These are phyloP conservation scores for Mucor mucedo DNA, from an alignment of 371 early-diverging fungal species.

Conservation along the genomic window DNA sequence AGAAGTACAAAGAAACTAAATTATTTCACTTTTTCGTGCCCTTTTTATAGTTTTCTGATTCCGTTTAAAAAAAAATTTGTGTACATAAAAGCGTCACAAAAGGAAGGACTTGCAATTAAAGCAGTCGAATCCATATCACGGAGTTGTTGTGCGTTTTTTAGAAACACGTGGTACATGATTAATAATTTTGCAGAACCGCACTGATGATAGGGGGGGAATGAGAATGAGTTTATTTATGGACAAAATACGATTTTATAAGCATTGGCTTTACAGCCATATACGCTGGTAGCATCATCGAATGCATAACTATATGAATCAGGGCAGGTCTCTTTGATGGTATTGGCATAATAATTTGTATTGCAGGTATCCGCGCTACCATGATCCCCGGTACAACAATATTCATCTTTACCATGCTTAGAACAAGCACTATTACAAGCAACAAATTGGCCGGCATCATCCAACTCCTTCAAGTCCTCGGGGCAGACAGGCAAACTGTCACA, in stretches of 20 bases:
- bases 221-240: conserved; percentile 26
- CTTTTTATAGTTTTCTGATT: conserved; percentile 42
- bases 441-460: conserved; percentile 21
- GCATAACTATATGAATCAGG: conserved; percentile 53
- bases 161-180: too few relatives aligned
- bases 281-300: conserved; percentile 53
- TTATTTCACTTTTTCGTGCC: not conserved
- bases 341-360: conserved; percentile 33
- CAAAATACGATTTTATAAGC: conserved; percentile 53
- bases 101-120: not conserved
- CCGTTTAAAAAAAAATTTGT: not conserved
- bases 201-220: too few relatives aligned
- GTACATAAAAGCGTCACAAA: not conserved
- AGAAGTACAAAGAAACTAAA: conserved; percentile 39
- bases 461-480: conserved; percentile 22
- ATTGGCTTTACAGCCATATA: conserved; percentile 45
- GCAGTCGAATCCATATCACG: not conserved
- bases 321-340: conserved; percentile 32
- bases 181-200: too few relatives aligned
- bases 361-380: conserved; percentile 30
- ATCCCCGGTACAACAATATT: conserved; percentile 43
- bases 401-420: conserved; percentile 29
- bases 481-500: conserved; percentile 26
- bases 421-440: conserved; percentile 42
- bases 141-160: not conserved